phyloP scores from a whole-genome alignment of 257 asterid species.

The Cordia subcordata region DNA sequence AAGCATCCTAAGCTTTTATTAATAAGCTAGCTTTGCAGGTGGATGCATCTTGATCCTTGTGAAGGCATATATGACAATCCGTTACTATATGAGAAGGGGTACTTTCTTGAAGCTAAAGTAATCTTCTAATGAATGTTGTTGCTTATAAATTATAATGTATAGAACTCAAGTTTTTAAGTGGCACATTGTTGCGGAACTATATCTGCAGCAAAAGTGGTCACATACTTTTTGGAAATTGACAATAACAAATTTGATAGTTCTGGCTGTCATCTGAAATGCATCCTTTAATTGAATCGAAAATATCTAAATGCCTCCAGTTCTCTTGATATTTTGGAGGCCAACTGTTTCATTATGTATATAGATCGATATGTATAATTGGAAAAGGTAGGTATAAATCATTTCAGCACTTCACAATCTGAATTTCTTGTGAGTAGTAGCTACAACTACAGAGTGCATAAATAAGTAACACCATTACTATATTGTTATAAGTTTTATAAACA shows the following conservation, averaged over 20 bases:
- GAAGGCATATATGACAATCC: slow-evolving; percentile 95
- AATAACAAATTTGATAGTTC: too few species aligned
- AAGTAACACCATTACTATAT: neutral
- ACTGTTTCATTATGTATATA: too few species aligned
- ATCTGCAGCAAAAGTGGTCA: neutral
- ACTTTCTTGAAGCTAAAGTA: slow-evolving; percentile 17
- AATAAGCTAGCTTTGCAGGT: slow-evolving; percentile 51
- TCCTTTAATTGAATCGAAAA: too few species aligned
- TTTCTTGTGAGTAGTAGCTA: too few species aligned
- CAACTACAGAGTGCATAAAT: too few species aligned
- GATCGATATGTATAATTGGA: too few species aligned
- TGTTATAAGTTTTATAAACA: neutral
- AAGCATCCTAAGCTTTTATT: slow-evolving; percentile 15
- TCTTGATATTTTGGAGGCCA: too few species aligned
- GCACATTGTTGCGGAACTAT: neutral
- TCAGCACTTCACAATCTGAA: too few species aligned
- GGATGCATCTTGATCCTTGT: slow-evolving; percentile 99
- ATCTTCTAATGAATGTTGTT: slow-evolving; percentile 5
- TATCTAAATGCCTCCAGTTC: too few species aligned
- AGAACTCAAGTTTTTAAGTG: neutral
- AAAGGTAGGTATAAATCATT: too few species aligned
- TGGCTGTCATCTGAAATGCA: too few species aligned
- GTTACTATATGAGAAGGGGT: slow-evolving; percentile 93
- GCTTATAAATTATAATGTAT: neutral
- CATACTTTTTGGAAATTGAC: neutral